Evolutionary conservation across 192 early-diverging fungal species (phyloP), one percentile per base, ranked within the genome.

Genomic region (Coemansia biformis): DNA sequence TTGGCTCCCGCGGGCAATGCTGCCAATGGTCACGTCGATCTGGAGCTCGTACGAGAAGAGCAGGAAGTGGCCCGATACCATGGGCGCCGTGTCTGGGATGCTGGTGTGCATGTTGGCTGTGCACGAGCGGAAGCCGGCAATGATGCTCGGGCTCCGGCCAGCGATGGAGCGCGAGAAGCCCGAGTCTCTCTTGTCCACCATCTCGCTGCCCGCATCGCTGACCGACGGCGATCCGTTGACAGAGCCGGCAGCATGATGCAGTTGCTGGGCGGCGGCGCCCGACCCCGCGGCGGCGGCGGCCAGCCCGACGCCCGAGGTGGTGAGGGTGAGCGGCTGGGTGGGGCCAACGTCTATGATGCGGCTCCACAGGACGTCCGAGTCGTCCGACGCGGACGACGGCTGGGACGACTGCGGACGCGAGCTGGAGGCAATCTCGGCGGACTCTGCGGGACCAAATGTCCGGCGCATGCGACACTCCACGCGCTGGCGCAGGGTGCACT

Each of bases 381-480:
- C 63, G 30, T 73, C 69, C 21, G 54, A 55, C 3, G 35, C 42
- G 1, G 61, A 41, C 29, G 62, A 59, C 10, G 56, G 57, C 46
- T 55, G 67, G 34, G 63, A 48, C 26, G 69, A 66, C 23, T 56
- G 52, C 30, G 69, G 63, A 12, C 62, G 62, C 26, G 62, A 61
- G 21, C 41, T 47, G 11, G 47, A 40, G 10, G 51, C 48, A 18
- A 56, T 35, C 29, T 57, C 61, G n/a, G 63, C 69, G 15, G 69
- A 60, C 40, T 72, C 69, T 0, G 53, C 57, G 10, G 61, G 43
- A n/a, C 53, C 66, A 13, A 54, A 63, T 4, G 69, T 66, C 12
- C 69, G 61, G 18, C 63, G 57, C 69, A 73, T 64, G 8, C 69
- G 57, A 43, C 69, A 73, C 46, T 73, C 69, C 15, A 73, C 48